These are phyloP conservation scores for Mycosphaerella sp. DNA, from an alignment of 2,329 filamentous ascomycete species.

Conservation along the genomic window DNA sequence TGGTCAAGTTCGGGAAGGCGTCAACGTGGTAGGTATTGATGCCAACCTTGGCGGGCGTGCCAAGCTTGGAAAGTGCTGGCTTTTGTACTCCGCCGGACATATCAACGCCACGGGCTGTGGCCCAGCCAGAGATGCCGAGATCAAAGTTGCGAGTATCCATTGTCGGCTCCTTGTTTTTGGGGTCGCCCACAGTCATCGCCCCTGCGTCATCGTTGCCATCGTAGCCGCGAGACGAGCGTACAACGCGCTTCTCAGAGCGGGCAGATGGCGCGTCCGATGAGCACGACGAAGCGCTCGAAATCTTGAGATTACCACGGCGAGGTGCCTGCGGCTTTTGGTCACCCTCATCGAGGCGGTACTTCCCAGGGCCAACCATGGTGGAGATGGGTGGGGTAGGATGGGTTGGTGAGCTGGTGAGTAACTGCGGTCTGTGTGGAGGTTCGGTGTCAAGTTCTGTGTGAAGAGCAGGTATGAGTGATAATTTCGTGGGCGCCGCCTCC, in stretches of 20 bases:
- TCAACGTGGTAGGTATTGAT: slow-evolving; percentile 72
- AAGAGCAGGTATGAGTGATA: too few relatives aligned
- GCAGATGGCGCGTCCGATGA: slow-evolving; percentile 1
- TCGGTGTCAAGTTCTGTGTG: not conserved
- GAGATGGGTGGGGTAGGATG: not conserved
- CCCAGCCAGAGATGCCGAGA: slow-evolving; percentile 25
- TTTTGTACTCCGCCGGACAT: slow-evolving; percentile 19
- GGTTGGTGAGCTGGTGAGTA: not conserved
- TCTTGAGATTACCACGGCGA: not conserved
- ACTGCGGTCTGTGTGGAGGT: not conserved
- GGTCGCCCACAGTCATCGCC: slow-evolving; percentile 13
- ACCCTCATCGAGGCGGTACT: slow-evolving; percentile 13
- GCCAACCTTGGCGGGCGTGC: slow-evolving; percentile 36
- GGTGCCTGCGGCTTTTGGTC: not conserved
- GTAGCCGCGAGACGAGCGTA: slow-evolving; percentile 11
- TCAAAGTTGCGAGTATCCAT: slow-evolving; percentile 25
- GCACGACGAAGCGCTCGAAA: slow-evolving; percentile 1
- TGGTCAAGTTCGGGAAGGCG: slow-evolving; percentile 52
- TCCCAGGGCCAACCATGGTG: slow-evolving; percentile 17
- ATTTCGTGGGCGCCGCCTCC: too few relatives aligned
- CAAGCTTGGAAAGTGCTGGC: slow-evolving; percentile 37
- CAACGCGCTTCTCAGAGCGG: not conserved
- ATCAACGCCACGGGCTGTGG: slow-evolving; percentile 24
- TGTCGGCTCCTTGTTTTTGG: slow-evolving; percentile 5
- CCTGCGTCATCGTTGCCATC: slow-evolving; percentile 21